Percentiles rank a stretch among this genome's conserved stretches.
These are phyloP conservation scores for Priceomyces fermenticarens DNA, from an alignment of 805 yeast species.

Conservation along the genomic window DNA sequence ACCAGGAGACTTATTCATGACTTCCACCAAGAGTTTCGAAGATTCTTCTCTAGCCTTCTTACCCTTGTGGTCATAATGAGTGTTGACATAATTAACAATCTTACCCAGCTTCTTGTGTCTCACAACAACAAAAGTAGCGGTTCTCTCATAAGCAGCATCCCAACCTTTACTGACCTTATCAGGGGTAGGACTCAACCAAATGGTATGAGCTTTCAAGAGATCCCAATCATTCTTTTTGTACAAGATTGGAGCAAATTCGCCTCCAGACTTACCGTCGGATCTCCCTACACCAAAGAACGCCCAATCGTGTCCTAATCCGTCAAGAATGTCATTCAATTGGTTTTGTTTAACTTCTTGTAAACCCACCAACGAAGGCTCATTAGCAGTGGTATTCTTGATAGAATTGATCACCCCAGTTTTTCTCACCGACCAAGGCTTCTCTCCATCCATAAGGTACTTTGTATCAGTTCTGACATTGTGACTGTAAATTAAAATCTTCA, in stretches of 20 bases:
- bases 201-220: slow-evolving; percentile 27
- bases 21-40: slow-evolving; percentile 25
- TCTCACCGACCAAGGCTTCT: slow-evolving; percentile 45
- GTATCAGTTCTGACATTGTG: slow-evolving; percentile 45
- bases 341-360: slow-evolving; percentile 37
- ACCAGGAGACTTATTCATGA: slow-evolving; percentile 21
- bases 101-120: slow-evolving; percentile 13
- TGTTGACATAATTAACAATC: slow-evolving; percentile 31
- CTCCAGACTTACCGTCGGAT: slow-evolving; percentile 25
- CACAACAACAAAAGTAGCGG: slow-evolving; percentile 32
- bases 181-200: slow-evolving; percentile 42
- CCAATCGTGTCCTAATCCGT: slow-evolving; percentile 26
- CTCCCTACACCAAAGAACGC: slow-evolving; percentile 37
- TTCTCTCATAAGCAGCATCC: slow-evolving; percentile 42
- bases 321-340: slow-evolving; percentile 31
- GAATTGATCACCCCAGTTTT: slow-evolving; percentile 34
- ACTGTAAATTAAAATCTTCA: slow-evolving; percentile 25
- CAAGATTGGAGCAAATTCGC: slow-evolving; percentile 38
- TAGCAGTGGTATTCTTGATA: slow-evolving; percentile 30
- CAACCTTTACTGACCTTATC: slow-evolving; percentile 37
- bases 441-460: slow-evolving; percentile 28
- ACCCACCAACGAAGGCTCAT: slow-evolving; percentile 36
- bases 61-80: slow-evolving; percentile 43
- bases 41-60: slow-evolving; percentile 30
- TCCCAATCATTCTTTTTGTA: slow-evolving; percentile 30